Evolutionary conservation across 768 basidiomycete species (phyloP).

Genomic region (Rhodotorula babjevae): DNA sequence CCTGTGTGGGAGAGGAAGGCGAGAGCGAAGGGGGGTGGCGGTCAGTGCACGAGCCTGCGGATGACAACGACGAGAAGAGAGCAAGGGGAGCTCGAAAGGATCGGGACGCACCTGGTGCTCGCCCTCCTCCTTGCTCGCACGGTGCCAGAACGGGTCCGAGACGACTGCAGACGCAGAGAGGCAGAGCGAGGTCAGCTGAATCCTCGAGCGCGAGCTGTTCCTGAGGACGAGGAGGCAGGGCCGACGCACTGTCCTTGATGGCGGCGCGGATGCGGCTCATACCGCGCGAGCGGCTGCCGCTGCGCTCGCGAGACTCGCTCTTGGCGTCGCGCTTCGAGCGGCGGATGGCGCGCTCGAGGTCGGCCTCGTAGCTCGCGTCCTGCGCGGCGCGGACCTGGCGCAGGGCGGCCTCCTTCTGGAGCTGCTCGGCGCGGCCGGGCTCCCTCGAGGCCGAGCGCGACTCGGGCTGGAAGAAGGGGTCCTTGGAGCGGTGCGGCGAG

Average conservation of each 20-base stretch:
- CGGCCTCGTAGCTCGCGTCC: slow-evolving; percentile 4
- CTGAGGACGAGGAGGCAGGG: not conserved
- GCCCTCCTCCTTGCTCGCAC: slow-evolving; percentile 5
- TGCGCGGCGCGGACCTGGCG: slow-evolving; percentile 4
- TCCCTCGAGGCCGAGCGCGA: not conserved
- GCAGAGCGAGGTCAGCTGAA: too few species aligned
- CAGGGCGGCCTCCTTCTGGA: slow-evolving; percentile 2
- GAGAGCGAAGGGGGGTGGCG: not conserved
- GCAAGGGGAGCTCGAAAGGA: too few species aligned
- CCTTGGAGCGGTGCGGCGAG: not conserved
- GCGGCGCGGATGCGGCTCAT: not conserved
- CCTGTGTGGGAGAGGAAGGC: too few species aligned
- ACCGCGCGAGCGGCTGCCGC: not conserved
- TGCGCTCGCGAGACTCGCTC: not conserved
- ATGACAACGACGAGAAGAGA: not conserved
- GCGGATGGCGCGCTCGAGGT: slow-evolving; percentile 1
- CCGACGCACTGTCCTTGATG: not conserved
- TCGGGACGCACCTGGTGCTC: not conserved
- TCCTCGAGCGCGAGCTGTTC: too few species aligned
- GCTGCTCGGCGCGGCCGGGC: not conserved
- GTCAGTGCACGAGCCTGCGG: not conserved
- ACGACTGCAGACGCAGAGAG: not conserved
- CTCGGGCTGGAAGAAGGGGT: slow-evolving; percentile 8
- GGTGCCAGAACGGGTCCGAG: slow-evolving; percentile 15
- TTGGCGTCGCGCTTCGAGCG: not conserved